Evolutionary conservation across 768 basidiomycete species (phyloP).

Genomic region (Coprinopsis strossmayeri): DNA sequence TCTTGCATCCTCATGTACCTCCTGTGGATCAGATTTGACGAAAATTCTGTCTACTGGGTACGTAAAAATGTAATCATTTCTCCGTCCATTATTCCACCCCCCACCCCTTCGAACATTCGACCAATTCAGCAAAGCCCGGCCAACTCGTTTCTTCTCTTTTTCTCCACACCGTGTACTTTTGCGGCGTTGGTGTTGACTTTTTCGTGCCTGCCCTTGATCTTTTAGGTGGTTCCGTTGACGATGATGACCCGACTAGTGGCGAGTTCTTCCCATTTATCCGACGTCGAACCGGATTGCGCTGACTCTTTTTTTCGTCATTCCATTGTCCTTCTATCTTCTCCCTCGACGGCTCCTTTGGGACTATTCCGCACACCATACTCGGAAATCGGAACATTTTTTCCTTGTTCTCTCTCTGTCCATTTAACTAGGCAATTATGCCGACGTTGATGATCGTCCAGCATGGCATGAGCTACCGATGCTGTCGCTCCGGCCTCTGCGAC

Average conservation of each 20-base stretch:
- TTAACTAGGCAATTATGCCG: constrained; percentile 8
- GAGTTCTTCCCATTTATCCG: constrained; percentile 3
- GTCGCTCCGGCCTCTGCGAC: constrained; percentile 12
- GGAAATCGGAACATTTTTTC: not conserved
- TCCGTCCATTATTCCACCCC: not conserved
- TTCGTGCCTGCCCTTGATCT: not conserved
- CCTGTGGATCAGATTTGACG: constrained; percentile 8
- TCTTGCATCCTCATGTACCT: constrained; percentile 17
- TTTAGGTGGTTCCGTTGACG: constrained; percentile 13
- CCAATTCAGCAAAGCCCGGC: no score
- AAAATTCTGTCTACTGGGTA: constrained; percentile 12
- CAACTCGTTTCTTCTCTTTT: not conserved
- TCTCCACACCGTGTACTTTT: not conserved
- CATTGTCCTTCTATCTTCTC: no score
- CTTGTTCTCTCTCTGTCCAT: not conserved
- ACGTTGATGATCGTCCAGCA: constrained; percentile 12
- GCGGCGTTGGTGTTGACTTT: not conserved
- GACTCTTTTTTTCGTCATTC: no score
- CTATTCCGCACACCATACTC: not conserved
- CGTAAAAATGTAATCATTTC: not conserved
- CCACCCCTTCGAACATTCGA: not conserved
- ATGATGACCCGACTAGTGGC: constrained; percentile 22
- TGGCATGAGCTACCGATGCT: constrained; percentile 6
- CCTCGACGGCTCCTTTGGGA: no score
- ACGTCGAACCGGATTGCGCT: not conserved